phyloP scores from a whole-genome alignment of 768 basidiomycete species.

The Tricholomella constricta region DNA sequence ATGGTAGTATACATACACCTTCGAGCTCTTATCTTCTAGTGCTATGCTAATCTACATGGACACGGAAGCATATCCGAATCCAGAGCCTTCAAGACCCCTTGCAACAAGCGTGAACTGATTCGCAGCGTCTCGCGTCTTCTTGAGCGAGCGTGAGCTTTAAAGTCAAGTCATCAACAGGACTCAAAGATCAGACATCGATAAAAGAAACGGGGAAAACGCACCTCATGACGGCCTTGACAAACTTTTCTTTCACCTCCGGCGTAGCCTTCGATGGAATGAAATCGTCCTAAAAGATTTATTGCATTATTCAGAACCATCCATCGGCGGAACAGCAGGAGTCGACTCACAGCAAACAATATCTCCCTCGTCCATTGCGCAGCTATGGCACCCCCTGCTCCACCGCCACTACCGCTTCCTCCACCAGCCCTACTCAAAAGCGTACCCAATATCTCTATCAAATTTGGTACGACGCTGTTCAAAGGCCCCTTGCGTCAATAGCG shows the following conservation, averaged over 20 bases:
- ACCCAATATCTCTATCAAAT: constrained; percentile 81
- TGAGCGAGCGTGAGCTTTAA: constrained; percentile 66
- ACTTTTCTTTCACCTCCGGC: constrained; percentile 73
- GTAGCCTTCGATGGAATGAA: constrained; percentile 77
- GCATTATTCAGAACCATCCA: no score
- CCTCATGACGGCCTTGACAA: constrained; percentile 73
- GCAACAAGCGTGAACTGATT: constrained; percentile 87
- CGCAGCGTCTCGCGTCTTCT: constrained; percentile 78
- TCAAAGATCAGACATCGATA: background rate
- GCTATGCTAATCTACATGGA: no score
- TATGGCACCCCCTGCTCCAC: constrained; percentile 27
- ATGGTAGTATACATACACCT: background rate
- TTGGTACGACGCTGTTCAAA: constrained; percentile 65
- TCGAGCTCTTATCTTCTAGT: no score
- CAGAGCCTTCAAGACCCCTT: constrained; percentile 80
- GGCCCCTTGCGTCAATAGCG: no score
- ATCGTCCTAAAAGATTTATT: constrained; percentile 55
- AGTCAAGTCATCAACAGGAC: background rate
- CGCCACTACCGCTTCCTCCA: constrained; percentile 24
- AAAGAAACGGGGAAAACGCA: constrained; percentile 29
- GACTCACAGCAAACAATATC: constrained; percentile 64
- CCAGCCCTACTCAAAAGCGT: constrained; percentile 57
- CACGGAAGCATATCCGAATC: constrained; percentile 80
- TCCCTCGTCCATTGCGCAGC: constrained; percentile 70
- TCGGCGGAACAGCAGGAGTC: no score